Evolutionary conservation across 192 early-diverging fungal species (phyloP), one percentile per base, ranked within the genome.

Genomic region (Geranomyces michiganensis): DNA sequence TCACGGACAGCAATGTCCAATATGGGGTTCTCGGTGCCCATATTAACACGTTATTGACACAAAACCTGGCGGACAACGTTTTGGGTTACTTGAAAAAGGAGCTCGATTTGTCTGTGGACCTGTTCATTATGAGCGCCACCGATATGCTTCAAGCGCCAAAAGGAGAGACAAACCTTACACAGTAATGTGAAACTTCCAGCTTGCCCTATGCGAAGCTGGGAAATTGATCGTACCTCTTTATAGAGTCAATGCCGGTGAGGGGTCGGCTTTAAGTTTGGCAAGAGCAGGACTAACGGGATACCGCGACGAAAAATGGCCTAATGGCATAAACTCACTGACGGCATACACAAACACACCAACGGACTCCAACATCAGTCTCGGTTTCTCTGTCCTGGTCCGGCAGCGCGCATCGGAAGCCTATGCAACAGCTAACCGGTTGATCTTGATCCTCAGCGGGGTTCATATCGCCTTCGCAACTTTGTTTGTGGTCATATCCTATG

Each of bases 321-420:
- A 29, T 29, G 73, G 73, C 1, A 41, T 0, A 17, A 10, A 62
- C 6, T 74, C 68, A 27, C 31, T 74, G 0, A 62, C 60, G 14
- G 65, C 36, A 7, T 74, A 56, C 49, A 47, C 65, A 13, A 29
- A 41, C 7, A 32, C 15, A 10, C 30, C 30, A 31, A 62, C 27
- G 66, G 73, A 36, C 31, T 19, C 12, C 0, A 53, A 1, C 19
- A 68, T 74, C 19, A 59, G 17, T 21, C 32, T 74, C 21, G 49
- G 44, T 29, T 74, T 68, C 32, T n/a, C 41, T 14, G 68, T 74
- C 41, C 29, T 74, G 15, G 56, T 74, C 45, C 73, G 66, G 17
- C 27, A 62, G n/a, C 45, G 21, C 10, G 27, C n/a, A 7, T 45
- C 56, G 14, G 55, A 32, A 22, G 73, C 73, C 30, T 74, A 36